Evolutionary conservation across 2,329 filamentous ascomycete species (phyloP).

Genomic region (Colletotrichum lentis): DNA sequence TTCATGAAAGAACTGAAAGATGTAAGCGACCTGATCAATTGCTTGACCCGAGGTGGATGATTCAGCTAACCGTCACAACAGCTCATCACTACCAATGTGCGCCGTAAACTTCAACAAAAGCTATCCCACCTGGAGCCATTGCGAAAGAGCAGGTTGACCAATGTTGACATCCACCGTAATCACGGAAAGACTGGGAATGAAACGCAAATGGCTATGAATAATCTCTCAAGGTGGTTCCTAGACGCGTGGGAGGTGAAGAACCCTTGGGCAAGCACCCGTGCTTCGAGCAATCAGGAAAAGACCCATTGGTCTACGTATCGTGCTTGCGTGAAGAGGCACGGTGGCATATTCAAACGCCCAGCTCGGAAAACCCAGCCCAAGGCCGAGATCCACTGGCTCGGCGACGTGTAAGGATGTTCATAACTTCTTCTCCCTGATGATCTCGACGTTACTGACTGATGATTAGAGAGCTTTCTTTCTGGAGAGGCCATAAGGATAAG

Average conservation of each 20-base stretch:
- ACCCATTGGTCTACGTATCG: constrained; percentile 29
- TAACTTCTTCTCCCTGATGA: too few relatives aligned
- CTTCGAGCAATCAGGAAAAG: neutral
- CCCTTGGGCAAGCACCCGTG: neutral
- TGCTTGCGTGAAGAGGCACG: constrained; percentile 23
- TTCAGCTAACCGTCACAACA: too few relatives aligned
- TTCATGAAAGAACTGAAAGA: too few relatives aligned
- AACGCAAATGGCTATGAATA: neutral
- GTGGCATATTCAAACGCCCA: neutral
- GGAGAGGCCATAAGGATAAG: neutral
- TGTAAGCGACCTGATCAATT: too few relatives aligned
- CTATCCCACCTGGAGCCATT: too few relatives aligned
- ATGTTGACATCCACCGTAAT: too few relatives aligned
- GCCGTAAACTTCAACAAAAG: too few relatives aligned
- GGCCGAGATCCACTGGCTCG: constrained; percentile 14
- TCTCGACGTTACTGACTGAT: too few relatives aligned
- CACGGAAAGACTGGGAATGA: too few relatives aligned
- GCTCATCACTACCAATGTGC: too few relatives aligned
- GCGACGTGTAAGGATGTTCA: constrained; percentile 7
- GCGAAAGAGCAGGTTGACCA: too few relatives aligned
- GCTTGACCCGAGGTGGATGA: too few relatives aligned
- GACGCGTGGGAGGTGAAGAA: constrained; percentile 5
- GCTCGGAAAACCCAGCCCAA: neutral
- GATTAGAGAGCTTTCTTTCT: constrained; percentile 2
- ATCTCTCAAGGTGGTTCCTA: neutral